Percentiles rank a stretch among this genome's conserved stretches.
These are phyloP conservation scores for Penicillium olsonii DNA, from an alignment of 2,329 filamentous ascomycete species.

Conservation along the genomic window DNA sequence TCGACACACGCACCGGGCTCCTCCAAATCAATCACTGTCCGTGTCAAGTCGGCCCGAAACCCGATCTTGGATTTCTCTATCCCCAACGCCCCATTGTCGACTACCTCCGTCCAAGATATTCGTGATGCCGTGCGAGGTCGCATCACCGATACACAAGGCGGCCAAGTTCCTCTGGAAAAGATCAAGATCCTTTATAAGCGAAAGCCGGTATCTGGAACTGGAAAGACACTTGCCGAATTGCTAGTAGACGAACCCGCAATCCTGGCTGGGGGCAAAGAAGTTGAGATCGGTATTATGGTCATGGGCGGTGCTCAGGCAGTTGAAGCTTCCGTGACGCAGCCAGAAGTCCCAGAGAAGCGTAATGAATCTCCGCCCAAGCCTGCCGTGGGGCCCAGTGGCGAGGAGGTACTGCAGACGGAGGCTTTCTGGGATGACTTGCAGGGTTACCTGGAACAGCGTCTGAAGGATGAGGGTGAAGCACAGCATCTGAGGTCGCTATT, in stretches of 20 bases:
- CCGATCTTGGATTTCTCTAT: conserved; percentile 70
- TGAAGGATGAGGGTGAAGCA: conserved; percentile 69
- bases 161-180: conserved; percentile 60
- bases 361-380: conserved; percentile 32
- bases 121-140: conserved; percentile 68
- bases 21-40: conserved; percentile 40
- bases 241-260: conserved; percentile 56
- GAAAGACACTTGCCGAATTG: conserved; percentile 77
- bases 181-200: conserved; percentile 84
- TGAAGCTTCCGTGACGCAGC: conserved; percentile 33
- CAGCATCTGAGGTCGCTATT: conserved; percentile 68
- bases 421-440: conserved; percentile 86
- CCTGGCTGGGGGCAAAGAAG: conserved; percentile 43
- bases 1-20: conserved; percentile 37
- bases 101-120: conserved; percentile 76
- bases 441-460: conserved; percentile 74
- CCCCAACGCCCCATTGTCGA: conserved; percentile 58
- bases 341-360: conserved; percentile 34
- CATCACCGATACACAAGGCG: conserved; percentile 52
- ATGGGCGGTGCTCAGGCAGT: conserved; percentile 67
- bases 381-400: conserved; percentile 58
- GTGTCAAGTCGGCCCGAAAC: conserved; percentile 66
- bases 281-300: conserved; percentile 87
- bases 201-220: conserved; percentile 74
- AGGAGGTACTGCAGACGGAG: conserved; percentile 64